Evolutionary conservation across 139 green algal species (phyloP).

Genomic region (Chlamydomonas incerta): DNA sequence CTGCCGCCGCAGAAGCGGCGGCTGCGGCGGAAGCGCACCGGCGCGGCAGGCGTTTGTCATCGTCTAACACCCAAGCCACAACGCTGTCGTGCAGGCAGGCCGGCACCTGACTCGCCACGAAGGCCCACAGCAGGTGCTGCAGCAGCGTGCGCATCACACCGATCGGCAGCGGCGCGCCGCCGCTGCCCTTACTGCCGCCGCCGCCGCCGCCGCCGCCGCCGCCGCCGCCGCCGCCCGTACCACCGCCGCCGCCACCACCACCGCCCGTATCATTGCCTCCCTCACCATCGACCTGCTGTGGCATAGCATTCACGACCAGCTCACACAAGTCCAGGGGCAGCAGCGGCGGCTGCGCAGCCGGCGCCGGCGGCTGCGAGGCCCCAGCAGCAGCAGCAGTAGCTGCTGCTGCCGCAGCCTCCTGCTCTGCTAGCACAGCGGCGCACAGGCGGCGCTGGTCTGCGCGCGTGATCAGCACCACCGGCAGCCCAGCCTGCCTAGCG

Average conservation of each 20-base stretch:
- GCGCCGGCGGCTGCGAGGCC: too few relatives aligned
- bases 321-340: neutral
- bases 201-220: too few relatives aligned
- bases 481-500: neutral
- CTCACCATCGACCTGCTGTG: neutral
- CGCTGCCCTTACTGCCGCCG: too few relatives aligned
- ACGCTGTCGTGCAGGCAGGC: neutral
- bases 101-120: neutral
- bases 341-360: neutral
- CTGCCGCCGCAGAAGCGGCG: too few relatives aligned
- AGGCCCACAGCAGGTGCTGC: conserved; percentile 5
- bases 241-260: neutral
- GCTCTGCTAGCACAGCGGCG: neutral
- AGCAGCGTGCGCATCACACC: conserved; percentile 20
- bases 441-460: neutral
- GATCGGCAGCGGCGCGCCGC: neutral
- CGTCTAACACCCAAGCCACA: conserved; percentile 16
- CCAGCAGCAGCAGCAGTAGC: too few relatives aligned
- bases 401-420: too few relatives aligned
- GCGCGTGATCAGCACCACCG: neutral
- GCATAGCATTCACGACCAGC: neutral
- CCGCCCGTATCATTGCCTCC: too few relatives aligned
- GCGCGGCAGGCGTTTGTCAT: conserved; percentile 28
- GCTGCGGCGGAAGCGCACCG: too few relatives aligned
- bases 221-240: neutral